Evolutionary conservation across 2,329 filamentous ascomycete genomes (phyloP), one percentile per base, ranked within the genome.

Genomic region (Saccharata proteae): DNA sequence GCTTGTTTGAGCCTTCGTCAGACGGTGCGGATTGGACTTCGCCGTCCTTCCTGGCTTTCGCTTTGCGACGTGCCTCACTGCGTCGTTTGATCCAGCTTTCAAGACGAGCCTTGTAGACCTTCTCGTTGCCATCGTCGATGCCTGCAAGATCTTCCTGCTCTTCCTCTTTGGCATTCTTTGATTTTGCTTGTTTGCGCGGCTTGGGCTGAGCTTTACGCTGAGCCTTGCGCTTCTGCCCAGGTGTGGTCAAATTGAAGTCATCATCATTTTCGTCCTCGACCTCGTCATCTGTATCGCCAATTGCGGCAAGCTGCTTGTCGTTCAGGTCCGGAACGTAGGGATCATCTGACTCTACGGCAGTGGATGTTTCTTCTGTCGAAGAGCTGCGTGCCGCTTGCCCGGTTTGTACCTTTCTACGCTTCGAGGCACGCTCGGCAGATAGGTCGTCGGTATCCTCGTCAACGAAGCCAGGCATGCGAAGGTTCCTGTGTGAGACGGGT

Each of bases 121-220:
- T 60, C 51, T 94, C 86, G 37, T 93, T 80, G 1, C 90, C 92
- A 52, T 98, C 90, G 46, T 98, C 90, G 13, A 94, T 57, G 2
- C 70, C 70, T 9, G 67, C 63, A 17, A 78, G 53, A 43, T 76
- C 71, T 42, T 75, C 69, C n/a, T 53, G 45, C 22, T 51, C 49
- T 7, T 43, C 45, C 10, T 43, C 47, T 3, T 43, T 43, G 10
- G 40, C 36, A n/a, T 42, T 31, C 14, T 38, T 32, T 16, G 37
- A 25, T 11, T 45, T 14, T 30, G 33, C 25, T 42, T 49, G 15
- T 6, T 24, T 32, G n/a, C 22, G 14, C 21, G 42, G 44, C 31
- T 52, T 57, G 9, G 35, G 36, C 14, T 45, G 43, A 9, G 42
- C 43, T 39, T 52, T 57, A 8, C 35, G 36, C 14, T 45, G 43